phyloP scores from a whole-genome alignment of 345 rosid species.

The Eucalyptus marginata region DNA sequence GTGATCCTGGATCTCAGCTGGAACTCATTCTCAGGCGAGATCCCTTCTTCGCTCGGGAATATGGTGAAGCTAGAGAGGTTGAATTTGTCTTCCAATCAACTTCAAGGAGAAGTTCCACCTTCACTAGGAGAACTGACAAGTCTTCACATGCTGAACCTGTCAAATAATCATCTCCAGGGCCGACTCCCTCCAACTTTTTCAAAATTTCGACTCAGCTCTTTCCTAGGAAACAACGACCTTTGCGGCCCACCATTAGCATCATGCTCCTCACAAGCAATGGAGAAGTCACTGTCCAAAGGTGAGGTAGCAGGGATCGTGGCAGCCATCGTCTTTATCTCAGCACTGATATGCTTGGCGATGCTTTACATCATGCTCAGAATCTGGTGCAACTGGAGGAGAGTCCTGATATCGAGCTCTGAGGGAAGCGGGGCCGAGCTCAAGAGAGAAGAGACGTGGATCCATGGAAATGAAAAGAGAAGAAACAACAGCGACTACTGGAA shows the following conservation, averaged over 20 bases:
- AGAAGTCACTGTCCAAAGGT: slow-evolving; percentile 17
- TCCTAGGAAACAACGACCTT: slow-evolving; percentile 36
- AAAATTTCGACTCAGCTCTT: slow-evolving; percentile 42
- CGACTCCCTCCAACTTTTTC: slow-evolving; percentile 44
- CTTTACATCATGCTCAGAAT: slow-evolving; percentile 56
- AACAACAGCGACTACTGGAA: slow-evolving; percentile 29
- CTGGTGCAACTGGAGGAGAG: slow-evolving; percentile 53
- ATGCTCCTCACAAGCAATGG: slow-evolving; percentile 16
- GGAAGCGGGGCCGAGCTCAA: slow-evolving; percentile 13
- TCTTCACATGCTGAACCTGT: slow-evolving; percentile 61
- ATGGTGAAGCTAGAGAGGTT: slow-evolving; percentile 61
- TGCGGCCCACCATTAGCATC: slow-evolving; percentile 52
- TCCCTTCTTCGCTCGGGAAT: slow-evolving; percentile 55
- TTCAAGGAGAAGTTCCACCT: slow-evolving; percentile 48
- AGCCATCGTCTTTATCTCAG: slow-evolving; percentile 49
- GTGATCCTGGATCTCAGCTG: slow-evolving; percentile 67
- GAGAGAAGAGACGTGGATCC: slow-evolving; percentile 25
- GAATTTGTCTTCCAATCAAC: slow-evolving; percentile 61
- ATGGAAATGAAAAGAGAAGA: slow-evolving; percentile 18
- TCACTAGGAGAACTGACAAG: slow-evolving; percentile 66
- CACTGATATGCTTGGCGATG: slow-evolving; percentile 47
- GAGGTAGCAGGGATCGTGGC: slow-evolving; percentile 28
- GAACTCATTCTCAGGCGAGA: slow-evolving; percentile 44
- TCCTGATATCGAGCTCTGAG: slow-evolving; percentile 20
- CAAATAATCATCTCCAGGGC: slow-evolving; percentile 62